Percentiles rank a stretch among this genome's conserved stretches.
phyloP scores from a whole-genome alignment of 1,284 basidiomycete species.

The Sutorius eximius region DNA sequence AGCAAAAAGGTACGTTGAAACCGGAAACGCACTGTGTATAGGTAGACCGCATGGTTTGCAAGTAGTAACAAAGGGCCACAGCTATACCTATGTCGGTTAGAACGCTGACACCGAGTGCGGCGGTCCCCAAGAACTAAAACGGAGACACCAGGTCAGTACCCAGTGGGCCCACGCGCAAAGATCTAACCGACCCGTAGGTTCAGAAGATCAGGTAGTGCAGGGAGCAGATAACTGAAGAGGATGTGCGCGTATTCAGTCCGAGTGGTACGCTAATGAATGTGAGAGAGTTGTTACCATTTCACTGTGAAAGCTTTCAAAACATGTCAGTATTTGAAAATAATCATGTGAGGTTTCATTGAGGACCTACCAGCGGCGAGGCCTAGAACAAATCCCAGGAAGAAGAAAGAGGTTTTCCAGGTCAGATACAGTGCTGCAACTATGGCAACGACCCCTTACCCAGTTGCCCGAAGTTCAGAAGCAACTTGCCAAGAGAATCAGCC shows the following conservation, averaged over 20 bases:
- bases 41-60: slow-evolving; percentile 47
- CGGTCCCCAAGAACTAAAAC: slow-evolving; percentile 41
- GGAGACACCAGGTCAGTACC: background rate
- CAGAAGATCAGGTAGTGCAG: slow-evolving; percentile 8
- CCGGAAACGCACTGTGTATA: slow-evolving; percentile 32
- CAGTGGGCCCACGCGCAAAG: background rate
- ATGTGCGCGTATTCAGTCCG: slow-evolving; percentile 24
- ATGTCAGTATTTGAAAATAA: background rate
- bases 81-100: slow-evolving; percentile 51
- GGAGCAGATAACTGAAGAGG: slow-evolving; percentile 15
- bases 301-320: slow-evolving; percentile 42
- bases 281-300: slow-evolving; percentile 41
- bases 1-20: background rate
- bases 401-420: background rate
- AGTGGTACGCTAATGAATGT: background rate
- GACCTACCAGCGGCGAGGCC: slow-evolving; percentile 22
- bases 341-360: background rate
- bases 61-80: slow-evolving; percentile 49
- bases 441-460: slow-evolving; percentile 38
- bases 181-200: slow-evolving; percentile 20
- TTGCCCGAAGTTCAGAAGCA: slow-evolving; percentile 48
- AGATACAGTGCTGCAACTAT: background rate
- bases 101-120: slow-evolving; percentile 46
- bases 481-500: slow-evolving; percentile 32
- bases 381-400: background rate